These are phyloP conservation scores for Vachellia pachyceras DNA, from an alignment of 306 rosid genomes.

Conservation along the genomic window DNA sequence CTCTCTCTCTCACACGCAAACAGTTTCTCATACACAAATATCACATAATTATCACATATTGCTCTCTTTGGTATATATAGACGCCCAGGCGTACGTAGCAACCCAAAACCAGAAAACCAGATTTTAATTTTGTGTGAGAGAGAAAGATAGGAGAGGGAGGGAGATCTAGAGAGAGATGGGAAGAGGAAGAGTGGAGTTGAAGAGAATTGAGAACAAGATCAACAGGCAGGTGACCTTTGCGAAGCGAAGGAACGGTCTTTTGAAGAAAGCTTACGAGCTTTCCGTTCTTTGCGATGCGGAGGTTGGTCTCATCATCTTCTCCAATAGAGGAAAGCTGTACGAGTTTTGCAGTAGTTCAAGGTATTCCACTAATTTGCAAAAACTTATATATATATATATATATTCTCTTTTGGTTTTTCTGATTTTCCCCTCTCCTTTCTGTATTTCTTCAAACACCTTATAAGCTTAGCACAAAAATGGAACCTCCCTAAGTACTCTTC, in stretches of 20 bases:
- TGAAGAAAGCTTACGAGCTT: slow-evolving; percentile 99
- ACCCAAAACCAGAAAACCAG: slow-evolving; percentile 32
- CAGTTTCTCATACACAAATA: background rate
- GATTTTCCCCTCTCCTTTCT: background rate
- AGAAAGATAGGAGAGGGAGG: background rate
- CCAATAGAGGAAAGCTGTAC: slow-evolving; percentile 99
- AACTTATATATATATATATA: background rate
- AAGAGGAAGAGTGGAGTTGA: slow-evolving; percentile 97
- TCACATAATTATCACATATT: background rate
- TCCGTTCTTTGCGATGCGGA: slow-evolving; percentile 98
- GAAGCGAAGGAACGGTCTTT: slow-evolving; percentile 92
- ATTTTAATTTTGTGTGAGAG: slow-evolving; percentile 20
- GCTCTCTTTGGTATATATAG: slow-evolving; percentile 12
- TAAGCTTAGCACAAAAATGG: slow-evolving; percentile 33
- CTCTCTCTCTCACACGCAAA: no score
- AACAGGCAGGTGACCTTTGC: slow-evolving; percentile 99
- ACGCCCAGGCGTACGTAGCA: slow-evolving; percentile 13
- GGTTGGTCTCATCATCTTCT: slow-evolving; percentile 99
- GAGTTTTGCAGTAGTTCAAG: slow-evolving; percentile 99
- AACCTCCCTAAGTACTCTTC: background rate
- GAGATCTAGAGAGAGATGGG: slow-evolving; percentile 78
- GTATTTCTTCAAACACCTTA: slow-evolving; percentile 16
- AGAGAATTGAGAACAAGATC: slow-evolving; percentile 99
- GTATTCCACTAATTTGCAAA: slow-evolving; percentile 68
- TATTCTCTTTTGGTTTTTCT: background rate